Conservation (phyloP, 2,329 filamentous ascomycete genomes). For the Xylaria sp. region DNA sequence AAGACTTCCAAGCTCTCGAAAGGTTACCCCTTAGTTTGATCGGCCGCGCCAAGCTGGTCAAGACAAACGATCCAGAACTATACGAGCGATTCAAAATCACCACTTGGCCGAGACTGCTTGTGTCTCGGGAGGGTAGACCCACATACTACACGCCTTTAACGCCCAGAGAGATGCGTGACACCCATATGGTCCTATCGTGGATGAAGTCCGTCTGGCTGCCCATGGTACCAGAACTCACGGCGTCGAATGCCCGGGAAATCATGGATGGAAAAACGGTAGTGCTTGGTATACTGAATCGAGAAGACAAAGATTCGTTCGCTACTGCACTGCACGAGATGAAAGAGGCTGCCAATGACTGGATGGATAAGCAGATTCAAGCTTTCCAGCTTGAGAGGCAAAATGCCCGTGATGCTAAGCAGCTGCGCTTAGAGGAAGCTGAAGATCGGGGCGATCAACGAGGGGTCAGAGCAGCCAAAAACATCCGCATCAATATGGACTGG, state of each 20-base stretch:
- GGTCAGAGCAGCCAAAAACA: conserved; percentile 86
- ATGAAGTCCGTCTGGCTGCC: conserved; percentile 98
- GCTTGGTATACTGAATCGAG: conserved; percentile 84
- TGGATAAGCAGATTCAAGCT: conserved; percentile 91
- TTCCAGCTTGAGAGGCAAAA: conserved; percentile 96
- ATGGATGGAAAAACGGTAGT: conserved; percentile 98
- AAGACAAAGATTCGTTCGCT: conserved; percentile 81
- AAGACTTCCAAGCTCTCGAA: conserved; percentile 91
- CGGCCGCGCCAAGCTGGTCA: conserved; percentile 91
- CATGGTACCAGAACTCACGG: conserved; percentile 92
- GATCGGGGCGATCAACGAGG: conserved; percentile 92
- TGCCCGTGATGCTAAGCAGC: conserved; percentile 90
- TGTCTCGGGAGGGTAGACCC: conserved; percentile 87
- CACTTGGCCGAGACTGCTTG: conserved; percentile 93
- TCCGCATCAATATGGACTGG: conserved; percentile 90
- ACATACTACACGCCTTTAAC: conserved; percentile 90
- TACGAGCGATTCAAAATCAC: conserved; percentile 91
- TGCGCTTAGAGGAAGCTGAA: conserved; percentile 95
- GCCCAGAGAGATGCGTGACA: conserved; percentile 92
- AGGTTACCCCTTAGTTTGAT: conserved; percentile 88
- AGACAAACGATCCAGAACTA: conserved; percentile 82
- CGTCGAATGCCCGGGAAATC: conserved; percentile 90
- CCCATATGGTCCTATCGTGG: conserved; percentile 83
- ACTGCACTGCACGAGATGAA: conserved; percentile 89
- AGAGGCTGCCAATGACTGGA: conserved; percentile 95